Evolutionary conservation across 1,284 basidiomycete species (phyloP), one percentile per base, ranked within the genome.

Genomic region (Tilletiaria anomala): DNA sequence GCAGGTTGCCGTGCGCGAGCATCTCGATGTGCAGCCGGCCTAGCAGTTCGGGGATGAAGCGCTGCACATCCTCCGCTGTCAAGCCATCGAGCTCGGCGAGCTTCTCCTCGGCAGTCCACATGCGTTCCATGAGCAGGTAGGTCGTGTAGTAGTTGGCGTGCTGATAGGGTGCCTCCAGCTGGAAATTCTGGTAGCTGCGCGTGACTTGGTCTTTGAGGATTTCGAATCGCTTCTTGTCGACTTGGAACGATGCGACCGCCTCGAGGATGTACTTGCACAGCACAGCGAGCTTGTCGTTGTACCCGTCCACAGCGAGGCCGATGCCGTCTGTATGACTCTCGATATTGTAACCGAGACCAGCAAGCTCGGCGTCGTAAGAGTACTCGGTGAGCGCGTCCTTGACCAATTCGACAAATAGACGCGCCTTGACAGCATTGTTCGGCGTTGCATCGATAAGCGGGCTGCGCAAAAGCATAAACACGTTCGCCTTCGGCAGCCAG

Each of bases 361-460:
- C 93, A 15, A 97, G 75, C 40, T 84, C 81, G 6, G 93, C 93
- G 58, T 89, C 83, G 66, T 97, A 97, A 1, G 84, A 75, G 60
- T 82, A 88, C 69, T 97, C 91, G 8, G 79, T 81, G 40, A 94
- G 75, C 0, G 82, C 76, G 62, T 99, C 93, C 31, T 78, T 79
- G 54, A 96, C 81, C 21, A 97, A 73, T 56, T 89, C 83, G 35
- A 79, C 74, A 62, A 81, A 83, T n/a, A 97, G 71, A 40, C 84
- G 62, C 14, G 66, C 61, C 42, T 63, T 83, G 49, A 48, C 57
- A 22, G 64, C 58, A 10, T 61, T 53, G 14, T 51, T 40, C 1
- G 69, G 58, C 3, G 61, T 62, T 2, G 53, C 50, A 43, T 70
- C 68, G 45, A 69, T 61, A 16, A 55, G 45, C 8, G 65, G 70